Percentiles rank a stretch among this genome's conserved stretches.
These are phyloP conservation scores for Thalassiosira oceanica DNA, from an alignment of 352 stramenopile species.

Conservation along the genomic window DNA sequence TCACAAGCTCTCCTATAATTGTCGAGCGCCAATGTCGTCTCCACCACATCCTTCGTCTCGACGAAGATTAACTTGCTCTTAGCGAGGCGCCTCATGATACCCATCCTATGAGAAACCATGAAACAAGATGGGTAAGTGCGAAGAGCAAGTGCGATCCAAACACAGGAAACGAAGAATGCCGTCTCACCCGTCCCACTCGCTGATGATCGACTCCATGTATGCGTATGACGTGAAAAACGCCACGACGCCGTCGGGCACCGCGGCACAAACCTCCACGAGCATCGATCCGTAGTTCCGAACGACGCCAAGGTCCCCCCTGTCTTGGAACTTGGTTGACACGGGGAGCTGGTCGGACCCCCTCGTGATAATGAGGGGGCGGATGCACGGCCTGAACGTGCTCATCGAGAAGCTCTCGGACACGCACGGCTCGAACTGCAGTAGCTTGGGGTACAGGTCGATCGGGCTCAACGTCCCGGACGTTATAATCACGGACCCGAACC, in stretches of 20 bases:
- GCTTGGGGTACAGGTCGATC: conserved; percentile 97
- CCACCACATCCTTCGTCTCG: conserved; percentile 99
- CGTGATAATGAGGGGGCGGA: conserved; percentile 97
- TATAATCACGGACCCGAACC: conserved; percentile 88
- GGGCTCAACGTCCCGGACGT: conserved; percentile 95
- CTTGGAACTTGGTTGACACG: conserved; percentile 89
- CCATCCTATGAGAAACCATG: no score
- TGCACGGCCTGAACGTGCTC: conserved; percentile 96
- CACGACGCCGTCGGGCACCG: conserved; percentile 96
- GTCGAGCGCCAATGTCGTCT: conserved; percentile 97
- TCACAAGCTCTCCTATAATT: conserved; percentile 98
- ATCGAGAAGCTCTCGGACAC: conserved; percentile 95
- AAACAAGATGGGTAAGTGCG: no score
- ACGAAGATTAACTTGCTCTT: conserved; percentile 98
- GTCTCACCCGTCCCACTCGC: conserved; percentile 95
- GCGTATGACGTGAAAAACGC: conserved; percentile 99
- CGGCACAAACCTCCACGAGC: conserved; percentile 91
- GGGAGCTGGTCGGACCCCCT: conserved; percentile 91
- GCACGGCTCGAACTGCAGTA: conserved; percentile 96
- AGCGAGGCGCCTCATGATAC: conserved; percentile 91
- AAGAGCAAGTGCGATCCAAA: no score
- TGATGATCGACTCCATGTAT: conserved; percentile 99
- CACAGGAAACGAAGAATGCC: no score
- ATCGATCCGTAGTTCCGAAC: conserved; percentile 95
- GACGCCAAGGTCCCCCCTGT: conserved; percentile 83